These are phyloP conservation scores for Persicaria tinctoria DNA, from an alignment of 148 eudicot genomes.

Conservation along the genomic window DNA sequence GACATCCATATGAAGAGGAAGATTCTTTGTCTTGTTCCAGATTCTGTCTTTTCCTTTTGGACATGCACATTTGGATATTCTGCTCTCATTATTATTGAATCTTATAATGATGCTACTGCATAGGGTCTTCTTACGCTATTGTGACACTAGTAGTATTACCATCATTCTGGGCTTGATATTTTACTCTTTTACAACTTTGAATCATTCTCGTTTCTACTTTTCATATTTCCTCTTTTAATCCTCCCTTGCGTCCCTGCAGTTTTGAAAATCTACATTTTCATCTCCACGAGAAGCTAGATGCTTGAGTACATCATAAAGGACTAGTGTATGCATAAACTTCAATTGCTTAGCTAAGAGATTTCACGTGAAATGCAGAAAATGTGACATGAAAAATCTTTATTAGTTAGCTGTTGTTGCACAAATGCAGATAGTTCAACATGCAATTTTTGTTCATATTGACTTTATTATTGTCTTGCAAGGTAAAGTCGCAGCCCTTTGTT, in stretches of 20 bases:
- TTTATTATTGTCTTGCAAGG: constrained; percentile 19
- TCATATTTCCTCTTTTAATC: background rate
- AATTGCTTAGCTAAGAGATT: background rate
- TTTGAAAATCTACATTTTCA: background rate
- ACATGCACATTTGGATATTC: background rate
- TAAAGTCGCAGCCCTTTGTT: constrained; percentile 72
- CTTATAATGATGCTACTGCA: background rate
- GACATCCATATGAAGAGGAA: background rate
- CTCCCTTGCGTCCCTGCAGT: background rate
- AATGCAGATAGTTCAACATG: background rate
- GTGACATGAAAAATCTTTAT: background rate
- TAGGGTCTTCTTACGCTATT: background rate
- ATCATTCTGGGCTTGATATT: background rate
- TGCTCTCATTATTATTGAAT: background rate
- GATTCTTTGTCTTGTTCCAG: background rate
- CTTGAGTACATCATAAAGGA: background rate
- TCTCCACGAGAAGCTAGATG: background rate
- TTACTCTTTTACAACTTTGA: background rate
- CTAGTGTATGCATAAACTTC: background rate
- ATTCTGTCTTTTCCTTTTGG: background rate
- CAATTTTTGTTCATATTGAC: constrained; percentile 4
- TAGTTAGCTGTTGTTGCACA: background rate
- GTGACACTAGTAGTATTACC: background rate
- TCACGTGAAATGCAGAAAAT: background rate
- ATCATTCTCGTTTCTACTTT: background rate